A percentile compares a stretch with the other conserved stretches of the same genome.
Conservation (phyloP, 345 rosid species). For the Citropsis articulata region DNA sequence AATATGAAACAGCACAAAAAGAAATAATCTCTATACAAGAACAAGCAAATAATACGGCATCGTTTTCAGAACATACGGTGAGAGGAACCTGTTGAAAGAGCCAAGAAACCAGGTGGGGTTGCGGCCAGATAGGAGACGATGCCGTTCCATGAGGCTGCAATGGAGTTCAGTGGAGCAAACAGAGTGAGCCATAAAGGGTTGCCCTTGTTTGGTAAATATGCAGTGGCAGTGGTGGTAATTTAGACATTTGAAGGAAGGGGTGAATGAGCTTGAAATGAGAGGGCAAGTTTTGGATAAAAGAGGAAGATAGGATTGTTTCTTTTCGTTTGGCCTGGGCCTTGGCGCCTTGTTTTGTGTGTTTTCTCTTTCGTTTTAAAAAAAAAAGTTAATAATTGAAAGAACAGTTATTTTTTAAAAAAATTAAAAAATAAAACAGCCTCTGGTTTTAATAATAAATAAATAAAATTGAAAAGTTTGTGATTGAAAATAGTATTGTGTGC, state of each 20-base stretch:
- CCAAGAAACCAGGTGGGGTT: slow-evolving; percentile 35
- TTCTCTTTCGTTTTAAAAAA: neutral
- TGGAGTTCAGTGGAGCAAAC: slow-evolving; percentile 25
- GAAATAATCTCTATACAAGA: neutral
- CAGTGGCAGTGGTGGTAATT: slow-evolving; percentile 4
- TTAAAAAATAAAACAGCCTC: no score
- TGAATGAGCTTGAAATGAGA: neutral
- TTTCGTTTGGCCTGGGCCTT: neutral
- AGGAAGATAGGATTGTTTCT: neutral
- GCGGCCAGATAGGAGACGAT: slow-evolving; percentile 30
- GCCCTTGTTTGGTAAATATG: slow-evolving; percentile 3
- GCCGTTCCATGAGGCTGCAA: slow-evolving; percentile 47
- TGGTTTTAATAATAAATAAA: no score
- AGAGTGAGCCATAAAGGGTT: slow-evolving; percentile 11
- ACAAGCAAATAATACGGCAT: neutral
- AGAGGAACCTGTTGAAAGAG: slow-evolving; percentile 33
- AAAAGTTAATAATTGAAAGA: neutral
- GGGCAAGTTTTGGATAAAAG: neutral
- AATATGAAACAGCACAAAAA: neutral
- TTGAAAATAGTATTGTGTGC: no score
- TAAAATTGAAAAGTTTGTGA: no score
- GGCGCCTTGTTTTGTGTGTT: slow-evolving; percentile 10
- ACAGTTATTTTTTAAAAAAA: no score
- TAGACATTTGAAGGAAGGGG: slow-evolving; percentile 22
- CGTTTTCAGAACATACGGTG: slow-evolving; percentile 40